Evolutionary conservation across 495 filamentous ascomycete species (phyloP), one percentile per base, ranked within the genome.

Genomic region (Immersiella caudata): DNA sequence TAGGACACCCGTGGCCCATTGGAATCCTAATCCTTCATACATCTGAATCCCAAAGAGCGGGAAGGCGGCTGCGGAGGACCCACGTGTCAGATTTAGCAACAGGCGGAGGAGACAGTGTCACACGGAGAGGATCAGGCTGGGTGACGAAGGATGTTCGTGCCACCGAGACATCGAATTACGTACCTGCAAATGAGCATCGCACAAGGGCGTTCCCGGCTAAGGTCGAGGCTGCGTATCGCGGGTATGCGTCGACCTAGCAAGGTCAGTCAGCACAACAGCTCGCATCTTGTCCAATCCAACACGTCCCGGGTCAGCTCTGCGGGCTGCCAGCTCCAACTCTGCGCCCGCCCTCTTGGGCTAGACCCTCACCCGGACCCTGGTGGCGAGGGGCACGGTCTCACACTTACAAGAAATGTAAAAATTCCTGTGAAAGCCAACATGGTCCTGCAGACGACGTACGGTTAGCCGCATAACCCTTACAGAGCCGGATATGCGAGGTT

Each of bases 131-230:
- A 68, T 83, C 85, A 83, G 86, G 83, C 75, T 85, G 84, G 27
- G 59, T 33, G 35, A 46, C 24, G 49, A 46, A 33, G 22, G 24
- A 54, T 5, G n/a, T 59, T 61, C 49, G 60, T 52, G 84, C 69
- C 60, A 68, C 65, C 64, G 54, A 73, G 56, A 60, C 49, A 51
- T 36, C 27, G 46, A 49, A 35, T 61, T 89, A 93, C 70, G 87
- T 88, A 74, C 92, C 94, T 67, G 89, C 94, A 82, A 97, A 97
- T 66, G 79, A 84, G 64, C 90, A 92, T 63, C 95, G 85, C 56
- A 90, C 85, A 77, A 97, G 93, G 60, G 87, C 90, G 77, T 99
- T 99, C 33, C 93, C 93, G 29, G 94, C 93, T 68, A 97, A 80
- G 7, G 93, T 93, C 55, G 86, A 90, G 26, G 95, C 95, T 27